phyloP scores from a whole-genome alignment of 1,284 basidiomycete species.

The Trametes polyzona region DNA sequence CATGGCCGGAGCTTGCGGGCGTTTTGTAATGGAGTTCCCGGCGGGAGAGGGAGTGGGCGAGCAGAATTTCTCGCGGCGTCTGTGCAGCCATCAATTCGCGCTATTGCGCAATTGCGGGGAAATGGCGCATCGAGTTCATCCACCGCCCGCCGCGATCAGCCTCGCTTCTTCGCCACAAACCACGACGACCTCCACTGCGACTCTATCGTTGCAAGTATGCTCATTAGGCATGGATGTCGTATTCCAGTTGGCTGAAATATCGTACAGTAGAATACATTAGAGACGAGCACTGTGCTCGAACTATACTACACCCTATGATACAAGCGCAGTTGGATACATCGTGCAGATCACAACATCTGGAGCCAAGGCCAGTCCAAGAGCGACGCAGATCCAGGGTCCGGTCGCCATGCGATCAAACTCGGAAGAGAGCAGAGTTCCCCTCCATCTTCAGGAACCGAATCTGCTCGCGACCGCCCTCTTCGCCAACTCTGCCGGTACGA shows the following conservation, averaged over 20 bases:
- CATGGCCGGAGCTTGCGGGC: background rate
- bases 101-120: conserved; percentile 12
- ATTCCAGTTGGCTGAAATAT: too few relatives aligned
- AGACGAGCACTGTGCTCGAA: background rate
- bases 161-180: background rate
- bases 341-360: background rate
- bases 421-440: conserved; percentile 21
- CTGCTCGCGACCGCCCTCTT: conserved; percentile 10
- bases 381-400: background rate
- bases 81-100: conserved; percentile 6
- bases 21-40: background rate
- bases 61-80: background rate
- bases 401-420: conserved; percentile 2
- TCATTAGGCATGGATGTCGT: too few relatives aligned
- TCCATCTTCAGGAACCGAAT: conserved; percentile 24
- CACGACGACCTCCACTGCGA: too few relatives aligned
- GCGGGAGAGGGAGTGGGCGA: background rate
- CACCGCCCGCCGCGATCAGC: background rate
- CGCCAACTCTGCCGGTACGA: conserved; percentile 5
- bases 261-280: background rate
- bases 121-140: conserved; percentile 13
- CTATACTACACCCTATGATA: background rate
- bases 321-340: background rate
- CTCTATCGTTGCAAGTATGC: too few relatives aligned
- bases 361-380: background rate